phyloP scores from a whole-genome alignment of 2,329 filamentous ascomycete species.

The Xylaria hypoxylon region DNA sequence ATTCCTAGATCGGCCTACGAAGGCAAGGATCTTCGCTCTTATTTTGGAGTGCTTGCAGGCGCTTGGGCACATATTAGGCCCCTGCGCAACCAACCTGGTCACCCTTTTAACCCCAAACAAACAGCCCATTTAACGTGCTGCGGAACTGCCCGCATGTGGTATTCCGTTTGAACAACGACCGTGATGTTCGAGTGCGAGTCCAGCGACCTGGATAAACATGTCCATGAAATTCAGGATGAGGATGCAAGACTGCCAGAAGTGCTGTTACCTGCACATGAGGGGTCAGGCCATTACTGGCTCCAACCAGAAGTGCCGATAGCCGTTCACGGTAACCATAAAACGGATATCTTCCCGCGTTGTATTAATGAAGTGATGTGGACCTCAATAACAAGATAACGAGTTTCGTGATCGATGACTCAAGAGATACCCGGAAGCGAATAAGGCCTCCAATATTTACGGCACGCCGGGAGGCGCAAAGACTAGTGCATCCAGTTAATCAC shows the following conservation, averaged over 20 bases:
- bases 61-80: neutral
- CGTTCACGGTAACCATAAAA: no score
- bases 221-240: neutral
- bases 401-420: no score
- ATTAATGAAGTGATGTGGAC: no score
- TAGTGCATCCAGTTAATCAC: no score
- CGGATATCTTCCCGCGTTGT: no score
- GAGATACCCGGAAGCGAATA: no score
- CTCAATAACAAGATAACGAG: no score
- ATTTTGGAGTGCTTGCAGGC: neutral
- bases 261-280: no score
- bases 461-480: no score
- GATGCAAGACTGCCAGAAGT: neutral
- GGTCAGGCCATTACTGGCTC: no score
- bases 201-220: neutral
- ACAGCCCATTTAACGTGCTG: neutral
- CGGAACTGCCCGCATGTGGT: neutral
- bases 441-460: no score
- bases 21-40: slow-evolving; percentile 3
- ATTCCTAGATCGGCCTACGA: neutral
- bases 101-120: neutral
- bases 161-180: neutral
- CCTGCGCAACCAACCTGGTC: neutral
- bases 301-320: no score
- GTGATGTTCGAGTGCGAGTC: neutral